These are phyloP conservation scores for Epicoccum sorghinum DNA, from an alignment of 2,329 filamentous ascomycete species.

Conservation along the genomic window DNA sequence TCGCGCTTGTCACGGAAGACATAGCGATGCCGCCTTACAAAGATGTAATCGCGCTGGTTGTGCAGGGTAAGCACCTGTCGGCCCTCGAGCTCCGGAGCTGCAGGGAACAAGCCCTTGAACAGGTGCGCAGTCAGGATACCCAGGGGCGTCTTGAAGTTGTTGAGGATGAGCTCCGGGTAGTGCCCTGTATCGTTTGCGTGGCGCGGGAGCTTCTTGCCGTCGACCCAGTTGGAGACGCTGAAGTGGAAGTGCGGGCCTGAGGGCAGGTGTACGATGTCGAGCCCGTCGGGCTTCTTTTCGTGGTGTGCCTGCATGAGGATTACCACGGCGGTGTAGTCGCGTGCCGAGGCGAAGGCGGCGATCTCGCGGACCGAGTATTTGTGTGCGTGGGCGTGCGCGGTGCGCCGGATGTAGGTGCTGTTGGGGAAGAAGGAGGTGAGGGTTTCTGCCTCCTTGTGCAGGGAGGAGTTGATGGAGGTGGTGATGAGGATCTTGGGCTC, in stretches of 20 bases:
- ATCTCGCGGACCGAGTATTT: conserved; percentile 95
- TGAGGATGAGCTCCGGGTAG: conserved; percentile 86
- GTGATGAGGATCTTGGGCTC: conserved; percentile 88
- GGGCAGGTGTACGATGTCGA: conserved; percentile 85
- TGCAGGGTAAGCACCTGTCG: conserved; percentile 90
- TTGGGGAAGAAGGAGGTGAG: conserved; percentile 84
- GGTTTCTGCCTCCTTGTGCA: conserved; percentile 81
- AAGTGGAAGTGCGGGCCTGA: conserved; percentile 92
- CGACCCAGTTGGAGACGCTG: conserved; percentile 85
- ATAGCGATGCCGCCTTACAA: conserved; percentile 87
- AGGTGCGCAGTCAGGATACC: conserved; percentile 84
- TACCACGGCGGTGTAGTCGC: conserved; percentile 82
- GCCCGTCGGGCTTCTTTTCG: conserved; percentile 78
- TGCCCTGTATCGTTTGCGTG: conserved; percentile 88
- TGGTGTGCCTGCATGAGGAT: conserved; percentile 80
- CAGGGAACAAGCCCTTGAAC: conserved; percentile 80
- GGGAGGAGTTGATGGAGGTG: conserved; percentile 84
- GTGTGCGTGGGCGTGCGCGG: conserved; percentile 80
- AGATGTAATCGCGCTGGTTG: conserved; percentile 96
- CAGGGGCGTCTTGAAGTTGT: conserved; percentile 93
- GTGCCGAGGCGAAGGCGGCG: conserved; percentile 78
- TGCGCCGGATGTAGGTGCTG: conserved; percentile 80
- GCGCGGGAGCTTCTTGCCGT: conserved; percentile 84
- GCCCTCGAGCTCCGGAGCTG: conserved; percentile 80
- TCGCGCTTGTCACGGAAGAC: conserved; percentile 87